Conservation (phyloP, 2,329 filamentous ascomycete genomes). For the Hypocrella siamensis region DNA sequence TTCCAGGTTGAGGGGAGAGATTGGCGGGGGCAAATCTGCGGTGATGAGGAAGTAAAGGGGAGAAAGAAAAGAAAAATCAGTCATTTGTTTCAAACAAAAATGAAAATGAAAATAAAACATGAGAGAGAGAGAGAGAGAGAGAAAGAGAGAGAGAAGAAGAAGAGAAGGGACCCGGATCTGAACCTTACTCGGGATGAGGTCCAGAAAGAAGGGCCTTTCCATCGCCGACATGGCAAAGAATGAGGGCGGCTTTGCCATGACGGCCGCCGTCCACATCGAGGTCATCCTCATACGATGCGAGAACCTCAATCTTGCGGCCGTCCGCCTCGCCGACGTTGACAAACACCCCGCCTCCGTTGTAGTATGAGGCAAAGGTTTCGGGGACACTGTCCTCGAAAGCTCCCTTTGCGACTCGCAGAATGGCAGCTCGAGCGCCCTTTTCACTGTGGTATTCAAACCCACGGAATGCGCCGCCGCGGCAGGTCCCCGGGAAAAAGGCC, state of each 20-base stretch:
- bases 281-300: slow-evolving; percentile 65
- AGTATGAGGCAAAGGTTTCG: slow-evolving; percentile 60
- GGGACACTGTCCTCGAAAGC: slow-evolving; percentile 41
- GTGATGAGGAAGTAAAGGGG: not conserved
- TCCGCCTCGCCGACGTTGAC: slow-evolving; percentile 54
- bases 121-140: not conserved
- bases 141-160: not conserved
- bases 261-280: slow-evolving; percentile 62
- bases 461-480: slow-evolving; percentile 71
- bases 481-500: slow-evolving; percentile 73
- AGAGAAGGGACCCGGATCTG: not conserved
- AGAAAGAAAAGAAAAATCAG: slow-evolving; percentile 2
- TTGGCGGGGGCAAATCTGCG: slow-evolving; percentile 68
- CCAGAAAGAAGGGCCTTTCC: slow-evolving; percentile 70
- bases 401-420: slow-evolving; percentile 46
- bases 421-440: slow-evolving; percentile 59
- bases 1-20: slow-evolving; percentile 48
- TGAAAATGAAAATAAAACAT: not conserved
- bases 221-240: slow-evolving; percentile 70
- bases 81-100: too few relatives aligned
- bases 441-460: slow-evolving; percentile 90
- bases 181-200: slow-evolving; percentile 69
- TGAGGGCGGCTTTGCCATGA: slow-evolving; percentile 54
- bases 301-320: slow-evolving; percentile 55
- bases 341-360: slow-evolving; percentile 90